phyloP scores from a whole-genome alignment of 768 basidiomycete species.

The Leucosporidium creatinivorum region DNA sequence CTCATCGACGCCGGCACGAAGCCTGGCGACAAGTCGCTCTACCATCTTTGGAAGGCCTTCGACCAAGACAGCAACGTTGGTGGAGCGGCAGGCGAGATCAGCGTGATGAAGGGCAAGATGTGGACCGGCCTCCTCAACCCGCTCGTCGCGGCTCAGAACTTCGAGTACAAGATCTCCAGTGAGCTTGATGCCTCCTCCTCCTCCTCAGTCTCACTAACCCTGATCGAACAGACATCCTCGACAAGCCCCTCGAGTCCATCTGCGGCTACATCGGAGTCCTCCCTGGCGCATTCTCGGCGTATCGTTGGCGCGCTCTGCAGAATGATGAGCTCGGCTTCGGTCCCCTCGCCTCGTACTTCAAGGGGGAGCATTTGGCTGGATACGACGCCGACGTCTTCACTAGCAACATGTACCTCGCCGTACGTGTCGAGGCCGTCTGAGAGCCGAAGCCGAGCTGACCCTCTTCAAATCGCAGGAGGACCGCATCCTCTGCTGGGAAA shows the following conservation, averaged over 20 bases:
- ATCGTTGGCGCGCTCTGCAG: constrained; percentile 79
- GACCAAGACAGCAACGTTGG: constrained; percentile 44
- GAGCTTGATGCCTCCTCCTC: background rate
- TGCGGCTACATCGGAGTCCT: constrained; percentile 89
- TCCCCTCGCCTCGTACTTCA: constrained; percentile 82
- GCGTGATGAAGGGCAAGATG: constrained; percentile 60
- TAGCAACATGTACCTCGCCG: constrained; percentile 59
- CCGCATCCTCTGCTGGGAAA: constrained; percentile 78
- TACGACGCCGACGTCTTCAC: constrained; percentile 42
- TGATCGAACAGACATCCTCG: constrained; percentile 77
- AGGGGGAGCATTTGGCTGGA: constrained; percentile 67
- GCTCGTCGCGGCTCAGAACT: constrained; percentile 80
- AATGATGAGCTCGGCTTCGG: constrained; percentile 79
- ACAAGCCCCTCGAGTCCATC: constrained; percentile 88
- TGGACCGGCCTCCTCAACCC: constrained; percentile 64
- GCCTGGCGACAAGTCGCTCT: constrained; percentile 75
- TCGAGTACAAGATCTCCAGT: constrained; percentile 54
- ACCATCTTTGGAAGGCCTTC: constrained; percentile 84
- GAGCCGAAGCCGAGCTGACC: background rate
- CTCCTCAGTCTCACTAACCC: background rate
- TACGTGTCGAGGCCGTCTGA: constrained; percentile 10
- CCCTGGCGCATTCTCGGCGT: constrained; percentile 82
- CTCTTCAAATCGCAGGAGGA: background rate
- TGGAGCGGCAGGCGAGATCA: constrained; percentile 53
- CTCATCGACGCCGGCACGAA: constrained; percentile 91